These are phyloP conservation scores for Coemansia sp. DNA, from an alignment of 192 early-diverging fungal species.

Conservation along the genomic window DNA sequence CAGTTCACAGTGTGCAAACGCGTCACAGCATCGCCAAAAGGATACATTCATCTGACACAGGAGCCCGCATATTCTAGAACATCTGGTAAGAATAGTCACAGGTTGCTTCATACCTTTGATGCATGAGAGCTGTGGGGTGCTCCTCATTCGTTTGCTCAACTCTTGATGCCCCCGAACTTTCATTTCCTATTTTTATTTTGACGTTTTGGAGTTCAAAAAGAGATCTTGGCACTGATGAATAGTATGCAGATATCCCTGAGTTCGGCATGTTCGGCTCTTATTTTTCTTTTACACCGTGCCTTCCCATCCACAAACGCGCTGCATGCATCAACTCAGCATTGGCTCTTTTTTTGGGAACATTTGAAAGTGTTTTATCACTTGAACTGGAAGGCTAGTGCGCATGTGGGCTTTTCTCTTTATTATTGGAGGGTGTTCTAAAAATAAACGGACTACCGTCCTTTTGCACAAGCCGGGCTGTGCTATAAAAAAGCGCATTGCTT, in stretches of 20 bases:
- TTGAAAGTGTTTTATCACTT: neutral
- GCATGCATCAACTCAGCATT: neutral
- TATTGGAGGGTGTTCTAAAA: neutral
- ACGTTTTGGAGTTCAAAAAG: no score
- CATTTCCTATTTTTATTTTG: neutral
- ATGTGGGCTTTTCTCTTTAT: neutral
- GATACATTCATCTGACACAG: neutral
- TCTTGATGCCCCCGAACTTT: neutral
- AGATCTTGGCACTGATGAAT: no score
- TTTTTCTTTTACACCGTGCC: no score
- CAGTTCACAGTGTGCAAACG: no score
- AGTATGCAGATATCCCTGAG: no score
- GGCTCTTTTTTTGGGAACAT: neutral
- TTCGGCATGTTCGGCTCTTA: no score
- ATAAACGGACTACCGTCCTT: neutral
- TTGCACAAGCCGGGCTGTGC: neutral
- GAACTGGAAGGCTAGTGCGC: neutral
- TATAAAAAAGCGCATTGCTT: neutral
- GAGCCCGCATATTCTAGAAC: neutral
- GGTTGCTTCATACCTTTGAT: neutral
- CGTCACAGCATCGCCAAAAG: no score
- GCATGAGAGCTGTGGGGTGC: neutral
- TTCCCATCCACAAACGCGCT: neutral
- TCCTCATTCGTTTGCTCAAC: neutral
- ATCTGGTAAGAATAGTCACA: conserved; percentile 3